Percentiles rank a stretch among this genome's conserved stretches.
Evolutionary conservation across 148 eudicot genomes (phyloP).

Genomic region (Persicaria tinctoria): DNA sequence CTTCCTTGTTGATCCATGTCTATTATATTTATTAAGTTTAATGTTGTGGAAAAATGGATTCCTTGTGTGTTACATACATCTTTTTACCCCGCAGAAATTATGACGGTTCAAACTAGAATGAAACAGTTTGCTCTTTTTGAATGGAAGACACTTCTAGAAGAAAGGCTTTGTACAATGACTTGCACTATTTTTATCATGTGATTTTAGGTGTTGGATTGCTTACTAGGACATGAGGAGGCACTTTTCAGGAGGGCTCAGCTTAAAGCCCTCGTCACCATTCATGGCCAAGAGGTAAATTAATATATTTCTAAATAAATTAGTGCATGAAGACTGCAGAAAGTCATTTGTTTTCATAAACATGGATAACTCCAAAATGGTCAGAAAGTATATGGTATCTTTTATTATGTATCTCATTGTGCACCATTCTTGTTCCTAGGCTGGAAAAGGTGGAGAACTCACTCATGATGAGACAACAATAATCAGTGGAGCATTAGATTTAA

Average conservation of each 20-base stretch:
- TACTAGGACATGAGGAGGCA: slow-evolving; percentile 74
- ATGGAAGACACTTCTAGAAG: not conserved
- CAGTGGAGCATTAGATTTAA: slow-evolving; percentile 91
- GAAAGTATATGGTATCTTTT: not conserved
- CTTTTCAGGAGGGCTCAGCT: slow-evolving; percentile 86
- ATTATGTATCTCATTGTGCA: not conserved
- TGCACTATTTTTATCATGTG: not conserved
- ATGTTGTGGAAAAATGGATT: not conserved
- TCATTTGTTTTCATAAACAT: not conserved
- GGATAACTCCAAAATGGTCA: not conserved
- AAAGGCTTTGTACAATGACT: not conserved
- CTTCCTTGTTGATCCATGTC: slow-evolving; percentile 4
- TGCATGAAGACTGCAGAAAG: not conserved
- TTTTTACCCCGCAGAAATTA: not conserved
- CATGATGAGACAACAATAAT: slow-evolving; percentile 98
- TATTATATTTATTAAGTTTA: not conserved
- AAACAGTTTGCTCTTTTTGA: not conserved
- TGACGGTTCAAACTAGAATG: not conserved
- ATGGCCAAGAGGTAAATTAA: slow-evolving; percentile 59
- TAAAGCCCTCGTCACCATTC: slow-evolving; percentile 89
- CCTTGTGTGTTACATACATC: not conserved
- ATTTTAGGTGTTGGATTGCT: slow-evolving; percentile 65
- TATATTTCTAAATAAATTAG: not conserved
- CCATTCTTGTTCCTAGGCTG: slow-evolving; percentile 44
- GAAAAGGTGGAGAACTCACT: slow-evolving; percentile 95